Percentiles rank a stretch among this genome's conserved stretches.
Evolutionary conservation across 257 asterid species (phyloP).

Genomic region (Solanum boliviense): DNA sequence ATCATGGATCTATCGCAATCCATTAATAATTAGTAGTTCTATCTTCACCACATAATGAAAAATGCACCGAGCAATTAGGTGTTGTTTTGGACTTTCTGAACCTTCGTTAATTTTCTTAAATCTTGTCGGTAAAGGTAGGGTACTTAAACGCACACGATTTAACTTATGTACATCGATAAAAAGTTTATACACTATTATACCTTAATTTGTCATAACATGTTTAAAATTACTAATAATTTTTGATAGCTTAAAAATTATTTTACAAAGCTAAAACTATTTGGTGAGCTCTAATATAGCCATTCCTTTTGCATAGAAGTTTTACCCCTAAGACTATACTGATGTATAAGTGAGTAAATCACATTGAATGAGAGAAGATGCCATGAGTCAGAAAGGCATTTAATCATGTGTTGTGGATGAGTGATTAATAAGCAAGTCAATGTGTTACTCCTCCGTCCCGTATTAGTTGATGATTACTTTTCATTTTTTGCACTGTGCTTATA

Average conservation of each 20-base stretch:
- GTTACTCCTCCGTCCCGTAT: background rate
- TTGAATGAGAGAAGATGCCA: background rate
- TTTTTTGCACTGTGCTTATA: too few species aligned
- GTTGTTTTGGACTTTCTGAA: background rate
- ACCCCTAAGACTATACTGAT: background rate
- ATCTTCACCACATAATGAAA: background rate
- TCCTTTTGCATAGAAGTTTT: background rate
- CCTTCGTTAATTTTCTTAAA: background rate
- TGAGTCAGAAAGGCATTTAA: background rate
- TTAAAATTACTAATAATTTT: background rate
- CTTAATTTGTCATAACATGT: background rate
- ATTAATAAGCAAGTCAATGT: background rate
- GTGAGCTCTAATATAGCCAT: background rate
- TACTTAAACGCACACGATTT: background rate
- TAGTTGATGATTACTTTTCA: too few species aligned
- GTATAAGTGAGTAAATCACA: background rate
- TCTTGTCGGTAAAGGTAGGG: background rate
- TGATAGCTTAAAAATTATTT: background rate
- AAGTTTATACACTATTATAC: background rate
- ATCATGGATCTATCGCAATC: background rate
- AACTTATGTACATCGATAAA: background rate
- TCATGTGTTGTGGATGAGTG: background rate
- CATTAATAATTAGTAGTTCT: background rate
- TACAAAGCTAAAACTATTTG: background rate
- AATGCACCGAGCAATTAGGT: background rate